Evolutionary conservation across 1,284 basidiomycete species (phyloP).

Genomic region (Grifola frondosa): DNA sequence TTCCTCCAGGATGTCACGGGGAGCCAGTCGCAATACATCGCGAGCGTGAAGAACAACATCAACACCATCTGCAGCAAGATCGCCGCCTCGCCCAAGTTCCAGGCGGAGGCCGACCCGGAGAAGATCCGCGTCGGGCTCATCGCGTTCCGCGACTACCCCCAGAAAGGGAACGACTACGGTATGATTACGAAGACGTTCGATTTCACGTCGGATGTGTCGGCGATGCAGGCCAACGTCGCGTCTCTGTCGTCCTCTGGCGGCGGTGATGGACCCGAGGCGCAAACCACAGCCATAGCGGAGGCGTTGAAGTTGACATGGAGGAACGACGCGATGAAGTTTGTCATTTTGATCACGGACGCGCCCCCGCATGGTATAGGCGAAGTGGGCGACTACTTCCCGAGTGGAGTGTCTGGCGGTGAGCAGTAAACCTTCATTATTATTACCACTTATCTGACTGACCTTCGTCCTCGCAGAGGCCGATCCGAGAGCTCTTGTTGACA

Average conservation of each 20-base stretch:
- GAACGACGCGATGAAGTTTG: constrained; percentile 49
- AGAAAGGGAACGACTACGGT: constrained; percentile 47
- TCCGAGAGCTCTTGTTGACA: too few species aligned
- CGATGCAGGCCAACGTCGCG: constrained; percentile 44
- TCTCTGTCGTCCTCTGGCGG: constrained; percentile 48
- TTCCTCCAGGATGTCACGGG: constrained; percentile 20
- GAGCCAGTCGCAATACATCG: constrained; percentile 22
- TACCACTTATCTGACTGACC: too few species aligned
- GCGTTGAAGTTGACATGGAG: constrained; percentile 50
- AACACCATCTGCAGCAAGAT: neutral
- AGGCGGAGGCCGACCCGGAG: too few species aligned
- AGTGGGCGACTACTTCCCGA: too few species aligned
- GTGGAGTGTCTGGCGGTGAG: too few species aligned
- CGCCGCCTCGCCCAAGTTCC: neutral
- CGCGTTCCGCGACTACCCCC: constrained; percentile 47
- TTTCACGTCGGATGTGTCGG: constrained; percentile 47
- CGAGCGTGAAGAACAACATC: constrained; percentile 32
- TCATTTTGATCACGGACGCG: constrained; percentile 53
- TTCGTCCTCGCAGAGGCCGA: too few species aligned
- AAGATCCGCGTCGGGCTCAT: constrained; percentile 44
- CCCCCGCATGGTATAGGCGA: constrained; percentile 51
- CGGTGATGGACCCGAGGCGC: constrained; percentile 61
- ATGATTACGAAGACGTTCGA: constrained; percentile 48
- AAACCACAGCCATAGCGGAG: constrained; percentile 54
- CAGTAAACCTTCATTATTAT: too few species aligned